Percentiles rank a stretch among this genome's conserved stretches.
These are phyloP conservation scores for Microstroma glucosiphilum DNA, from an alignment of 1,284 basidiomycete species.

Conservation along the genomic window DNA sequence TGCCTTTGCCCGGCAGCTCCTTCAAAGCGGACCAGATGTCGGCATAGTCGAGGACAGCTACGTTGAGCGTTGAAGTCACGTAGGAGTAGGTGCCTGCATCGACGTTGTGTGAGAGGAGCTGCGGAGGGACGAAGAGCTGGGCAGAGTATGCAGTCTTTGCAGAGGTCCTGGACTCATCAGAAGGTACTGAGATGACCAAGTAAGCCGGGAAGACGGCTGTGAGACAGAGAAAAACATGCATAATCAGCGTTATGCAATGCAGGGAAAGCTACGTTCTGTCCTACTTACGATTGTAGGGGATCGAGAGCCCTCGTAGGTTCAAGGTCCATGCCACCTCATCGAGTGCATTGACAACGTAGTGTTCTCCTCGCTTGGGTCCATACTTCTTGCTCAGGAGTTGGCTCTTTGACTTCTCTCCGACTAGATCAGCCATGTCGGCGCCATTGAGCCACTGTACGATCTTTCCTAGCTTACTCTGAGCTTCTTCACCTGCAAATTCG, in stretches of 20 bases:
- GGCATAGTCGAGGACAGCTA: constrained; percentile 26
- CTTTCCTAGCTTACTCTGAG: constrained; percentile 42
- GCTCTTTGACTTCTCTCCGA: background rate
- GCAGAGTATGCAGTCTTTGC: constrained; percentile 11
- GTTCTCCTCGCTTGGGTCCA: background rate
- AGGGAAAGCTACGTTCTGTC: no score
- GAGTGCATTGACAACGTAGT: constrained; percentile 35
- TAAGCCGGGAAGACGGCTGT: constrained; percentile 40
- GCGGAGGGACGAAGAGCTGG: constrained; percentile 29
- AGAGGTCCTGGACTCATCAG: background rate
- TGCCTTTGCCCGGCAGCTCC: constrained; percentile 17
- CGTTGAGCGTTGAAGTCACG: constrained; percentile 19
- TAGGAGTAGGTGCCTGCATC: constrained; percentile 18
- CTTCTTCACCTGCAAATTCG: constrained; percentile 63
- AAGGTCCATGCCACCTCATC: constrained; percentile 47
- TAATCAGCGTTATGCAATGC: no score
- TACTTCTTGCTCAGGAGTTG: background rate
- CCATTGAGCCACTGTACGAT: constrained; percentile 15
- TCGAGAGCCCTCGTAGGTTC: constrained; percentile 42
- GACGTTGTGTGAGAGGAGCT: constrained; percentile 19
- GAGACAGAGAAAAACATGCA: no score
- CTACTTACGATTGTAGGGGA: constrained; percentile 29
- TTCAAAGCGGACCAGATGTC: constrained; percentile 25
- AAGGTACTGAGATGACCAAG: constrained; percentile 17
- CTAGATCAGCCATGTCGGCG: background rate